Evolutionary conservation across 179 eudicot species (phyloP).

Genomic region (Sideroxylon spinosum): DNA sequence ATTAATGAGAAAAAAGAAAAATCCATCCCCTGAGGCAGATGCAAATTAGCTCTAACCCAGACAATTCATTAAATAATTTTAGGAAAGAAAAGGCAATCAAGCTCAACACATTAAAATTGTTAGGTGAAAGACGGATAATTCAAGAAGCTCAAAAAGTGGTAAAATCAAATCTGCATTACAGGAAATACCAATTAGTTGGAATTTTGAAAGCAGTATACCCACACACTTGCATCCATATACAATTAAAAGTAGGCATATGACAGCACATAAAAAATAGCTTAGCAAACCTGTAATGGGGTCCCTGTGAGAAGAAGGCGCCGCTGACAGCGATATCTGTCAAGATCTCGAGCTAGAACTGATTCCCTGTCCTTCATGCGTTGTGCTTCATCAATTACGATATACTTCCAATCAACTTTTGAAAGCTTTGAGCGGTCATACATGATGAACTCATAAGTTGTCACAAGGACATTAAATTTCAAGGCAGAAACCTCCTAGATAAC

Average conservation of each 20-base stretch:
- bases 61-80: neutral
- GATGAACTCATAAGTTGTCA: slow-evolving; percentile 94
- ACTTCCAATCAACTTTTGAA: slow-evolving; percentile 93
- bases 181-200: neutral
- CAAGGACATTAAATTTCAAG: slow-evolving; percentile 95
- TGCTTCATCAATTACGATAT: slow-evolving; percentile 95
- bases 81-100: slow-evolving; percentile 8
- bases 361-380: slow-evolving; percentile 99
- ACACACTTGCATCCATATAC: neutral
- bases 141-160: neutral
- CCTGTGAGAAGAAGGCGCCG: slow-evolving; percentile 97
- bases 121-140: neutral
- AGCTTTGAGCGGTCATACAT: slow-evolving; percentile 94
- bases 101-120: neutral
- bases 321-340: slow-evolving; percentile 94
- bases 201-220: neutral
- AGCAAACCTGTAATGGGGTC: slow-evolving; percentile 88
- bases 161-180: neutral
- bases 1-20: neutral
- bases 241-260: neutral
- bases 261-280: neutral
- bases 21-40: neutral
- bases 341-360: slow-evolving; percentile 94
- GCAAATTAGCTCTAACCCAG: neutral
- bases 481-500: slow-evolving; percentile 69